Percentiles rank a stretch among this genome's conserved stretches.
These are phyloP conservation scores for Geranomyces michiganensis DNA, from an alignment of 192 early-diverging fungal species.

Conservation along the genomic window DNA sequence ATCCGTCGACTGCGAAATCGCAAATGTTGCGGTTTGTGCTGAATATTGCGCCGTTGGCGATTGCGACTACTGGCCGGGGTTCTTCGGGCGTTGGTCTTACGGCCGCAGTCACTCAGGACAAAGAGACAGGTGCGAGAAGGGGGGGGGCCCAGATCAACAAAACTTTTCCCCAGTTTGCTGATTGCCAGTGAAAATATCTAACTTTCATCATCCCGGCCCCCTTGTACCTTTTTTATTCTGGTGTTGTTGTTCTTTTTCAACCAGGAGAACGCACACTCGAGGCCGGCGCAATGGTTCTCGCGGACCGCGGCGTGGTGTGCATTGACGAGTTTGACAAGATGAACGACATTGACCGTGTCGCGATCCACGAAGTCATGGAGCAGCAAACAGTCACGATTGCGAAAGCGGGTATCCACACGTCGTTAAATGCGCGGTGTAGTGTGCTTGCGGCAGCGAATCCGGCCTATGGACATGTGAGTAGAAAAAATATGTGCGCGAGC, in stretches of 20 bases:
- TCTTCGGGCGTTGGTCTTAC: constrained; percentile 97
- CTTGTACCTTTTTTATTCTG: too few species aligned
- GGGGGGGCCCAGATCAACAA: background rate
- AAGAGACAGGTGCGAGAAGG: constrained; percentile 70
- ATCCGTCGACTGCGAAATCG: constrained; percentile 99
- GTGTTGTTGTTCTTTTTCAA: too few species aligned
- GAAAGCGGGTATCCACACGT: constrained; percentile 98
- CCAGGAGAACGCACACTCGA: constrained; percentile 63
- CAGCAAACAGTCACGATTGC: constrained; percentile 98
- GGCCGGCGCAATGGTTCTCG: constrained; percentile 98
- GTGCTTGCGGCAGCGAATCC: constrained; percentile 99
- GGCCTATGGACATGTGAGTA: constrained; percentile 46
- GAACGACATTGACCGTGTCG: constrained; percentile 94
- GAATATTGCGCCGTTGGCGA: constrained; percentile 93
- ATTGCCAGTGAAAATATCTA: background rate
- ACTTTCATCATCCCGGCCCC: too few species aligned
- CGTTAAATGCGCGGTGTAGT: constrained; percentile 93
- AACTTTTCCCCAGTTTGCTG: background rate
- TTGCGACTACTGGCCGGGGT: constrained; percentile 96
- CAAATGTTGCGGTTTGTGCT: constrained; percentile 95
- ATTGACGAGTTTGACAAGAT: constrained; percentile 99
- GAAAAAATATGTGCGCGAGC: too few species aligned
- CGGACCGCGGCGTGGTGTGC: constrained; percentile 95
- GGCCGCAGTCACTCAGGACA: constrained; percentile 92
- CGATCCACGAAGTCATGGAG: constrained; percentile 99